Evolutionary conservation across 23 red algal genomes (phyloP), one percentile per base, ranked within the genome.

Genomic region (Agarophyton chilense): DNA sequence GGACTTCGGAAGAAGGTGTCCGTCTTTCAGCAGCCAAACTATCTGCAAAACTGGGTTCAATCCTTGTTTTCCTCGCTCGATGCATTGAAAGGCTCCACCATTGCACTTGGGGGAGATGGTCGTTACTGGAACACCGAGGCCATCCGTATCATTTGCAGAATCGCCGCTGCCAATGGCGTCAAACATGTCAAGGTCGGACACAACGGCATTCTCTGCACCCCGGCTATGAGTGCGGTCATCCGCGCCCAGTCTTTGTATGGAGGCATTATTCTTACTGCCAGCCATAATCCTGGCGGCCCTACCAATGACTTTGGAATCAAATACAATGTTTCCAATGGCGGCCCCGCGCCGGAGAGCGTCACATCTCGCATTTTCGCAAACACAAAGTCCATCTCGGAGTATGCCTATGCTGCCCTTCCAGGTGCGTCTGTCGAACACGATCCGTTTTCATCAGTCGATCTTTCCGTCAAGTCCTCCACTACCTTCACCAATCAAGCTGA

Each of bases 291-390:
- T 24, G 97, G 85, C 34, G 97, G 97, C 17, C 93, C 89, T 9
- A 44, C 84, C 44, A 81, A 87, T 42, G 97, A 99, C 75, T 99
- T 94, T 63, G 97, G 97, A 4, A 99, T 99, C 83, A 99, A 99
- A 83, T 99, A 96, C 80, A 96, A 99, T 40, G 78, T 88, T 2
- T 62, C 60, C 29, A 90, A 94, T 33, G 97, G 97, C 19, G 97
- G 93, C 26, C 97, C 97, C 2, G 97, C 97, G 4, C 93, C 92
- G 5, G 93, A 99, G 84, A 43, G 65, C 26, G 64, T 95, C 12
- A 99, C 97, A 2, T 72, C 88, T 21, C 28, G 52, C 52, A 95
- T 99, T 64, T 94, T 93, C 58, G 71, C 75, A 34, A 72, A 90
- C 45, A 95, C 93, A 31, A 70, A 82, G 50, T 66, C 34, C 6